Evolutionary conservation across 352 stramenopile species (phyloP).

Genomic region (Globisporangium megalacanthum): DNA sequence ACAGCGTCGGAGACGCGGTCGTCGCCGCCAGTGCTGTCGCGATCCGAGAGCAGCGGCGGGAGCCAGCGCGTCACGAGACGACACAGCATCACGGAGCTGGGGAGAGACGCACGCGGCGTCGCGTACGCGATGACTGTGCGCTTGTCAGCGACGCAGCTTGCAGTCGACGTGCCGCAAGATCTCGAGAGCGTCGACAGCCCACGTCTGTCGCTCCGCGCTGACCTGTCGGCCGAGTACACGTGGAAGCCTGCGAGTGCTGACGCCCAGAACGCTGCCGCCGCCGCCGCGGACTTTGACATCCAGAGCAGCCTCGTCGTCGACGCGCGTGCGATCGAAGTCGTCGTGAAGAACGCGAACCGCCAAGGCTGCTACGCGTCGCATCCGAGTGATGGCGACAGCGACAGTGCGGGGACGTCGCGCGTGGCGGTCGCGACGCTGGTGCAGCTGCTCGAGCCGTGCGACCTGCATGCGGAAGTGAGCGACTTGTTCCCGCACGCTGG

Average conservation of each 20-base stretch:
- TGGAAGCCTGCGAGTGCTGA: slow-evolving; percentile 33
- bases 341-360: slow-evolving; percentile 56
- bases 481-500: slow-evolving; percentile 60
- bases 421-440: slow-evolving; percentile 40
- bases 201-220: slow-evolving; percentile 43
- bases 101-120: slow-evolving; percentile 31
- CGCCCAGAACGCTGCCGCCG: background rate
- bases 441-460: slow-evolving; percentile 74
- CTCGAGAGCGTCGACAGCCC: slow-evolving; percentile 30
- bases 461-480: slow-evolving; percentile 58
- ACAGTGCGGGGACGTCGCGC: slow-evolving; percentile 1
- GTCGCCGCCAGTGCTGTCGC: background rate
- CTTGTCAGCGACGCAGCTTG: slow-evolving; percentile 38
- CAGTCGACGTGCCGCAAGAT: slow-evolving; percentile 52
- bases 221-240: slow-evolving; percentile 50
- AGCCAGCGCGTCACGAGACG: slow-evolving; percentile 14
- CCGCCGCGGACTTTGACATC: slow-evolving; percentile 47
- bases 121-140: slow-evolving; percentile 46
- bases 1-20: slow-evolving; percentile 7
- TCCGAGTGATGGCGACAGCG: slow-evolving; percentile 2
- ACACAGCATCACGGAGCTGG: slow-evolving; percentile 50
- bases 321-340: slow-evolving; percentile 55
- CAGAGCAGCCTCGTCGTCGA: slow-evolving; percentile 63
- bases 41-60: background rate
- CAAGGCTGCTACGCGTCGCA: slow-evolving; percentile 51